A percentile compares a stretch with the other conserved stretches of the same genome.
These are phyloP conservation scores for Cladochytrium replicatum DNA, from an alignment of 192 early-diverging fungal genomes.

Conservation along the genomic window DNA sequence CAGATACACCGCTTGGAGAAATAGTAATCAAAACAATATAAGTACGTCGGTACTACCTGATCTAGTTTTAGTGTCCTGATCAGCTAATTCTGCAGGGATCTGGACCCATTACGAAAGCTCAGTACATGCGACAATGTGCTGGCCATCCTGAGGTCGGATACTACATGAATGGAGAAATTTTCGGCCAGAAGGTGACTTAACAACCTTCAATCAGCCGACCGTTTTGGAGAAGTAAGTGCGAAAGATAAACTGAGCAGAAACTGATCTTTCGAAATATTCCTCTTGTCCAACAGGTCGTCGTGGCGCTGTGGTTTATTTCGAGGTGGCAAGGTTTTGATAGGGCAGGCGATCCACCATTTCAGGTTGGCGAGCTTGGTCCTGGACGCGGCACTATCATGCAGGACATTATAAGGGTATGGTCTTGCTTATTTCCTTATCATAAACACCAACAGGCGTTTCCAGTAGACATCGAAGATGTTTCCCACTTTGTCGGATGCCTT, in stretches of 20 bases:
- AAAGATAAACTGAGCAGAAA: background rate
- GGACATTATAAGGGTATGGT: constrained; percentile 72
- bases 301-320: constrained; percentile 82
- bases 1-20: too few relatives aligned
- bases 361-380: constrained; percentile 63
- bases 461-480: constrained; percentile 59
- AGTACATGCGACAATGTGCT: constrained; percentile 83
- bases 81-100: too few relatives aligned
- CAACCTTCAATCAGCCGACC: constrained; percentile 87
- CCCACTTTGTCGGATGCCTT: constrained; percentile 53
- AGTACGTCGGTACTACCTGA: too few relatives aligned
- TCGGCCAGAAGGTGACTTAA: constrained; percentile 90
- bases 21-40: too few relatives aligned
- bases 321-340: constrained; percentile 70
- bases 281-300: constrained; percentile 70
- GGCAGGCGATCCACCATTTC: too few relatives aligned
- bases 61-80: too few relatives aligned
- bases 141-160: constrained; percentile 86
- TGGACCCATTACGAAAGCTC: constrained; percentile 54
- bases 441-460: too few relatives aligned
- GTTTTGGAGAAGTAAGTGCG: too few relatives aligned
- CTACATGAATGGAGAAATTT: constrained; percentile 85
- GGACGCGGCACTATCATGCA: constrained; percentile 89
- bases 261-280: too few relatives aligned
- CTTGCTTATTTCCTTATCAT: constrained; percentile 9